Evolutionary conservation across 139 green algal genomes (phyloP).

Genomic region (Bryopsis sp.): DNA sequence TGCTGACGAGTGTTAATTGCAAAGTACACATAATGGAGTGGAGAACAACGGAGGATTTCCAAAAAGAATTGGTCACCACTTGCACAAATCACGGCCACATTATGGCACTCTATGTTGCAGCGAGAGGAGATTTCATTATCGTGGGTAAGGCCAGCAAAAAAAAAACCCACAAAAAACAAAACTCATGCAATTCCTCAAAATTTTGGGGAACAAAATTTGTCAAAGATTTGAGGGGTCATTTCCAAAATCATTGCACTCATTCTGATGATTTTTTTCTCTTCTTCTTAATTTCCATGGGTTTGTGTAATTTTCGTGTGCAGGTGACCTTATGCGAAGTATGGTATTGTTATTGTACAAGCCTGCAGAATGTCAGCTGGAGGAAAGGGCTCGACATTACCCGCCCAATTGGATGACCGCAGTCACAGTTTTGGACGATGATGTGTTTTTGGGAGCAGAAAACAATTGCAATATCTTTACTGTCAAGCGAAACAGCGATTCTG

Average conservation of each 20-base stretch:
- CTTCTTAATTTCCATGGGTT: not conserved
- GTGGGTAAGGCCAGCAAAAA: not conserved
- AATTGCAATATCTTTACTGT: conserved; percentile 81
- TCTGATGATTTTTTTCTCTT: not conserved
- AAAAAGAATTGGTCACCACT: not conserved
- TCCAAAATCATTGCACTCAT: not conserved
- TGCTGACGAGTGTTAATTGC: conserved; percentile 86
- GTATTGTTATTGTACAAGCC: conserved; percentile 69
- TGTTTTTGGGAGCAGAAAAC: conserved; percentile 70
- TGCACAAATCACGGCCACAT: conserved; percentile 20
- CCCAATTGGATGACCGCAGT: conserved; percentile 84
- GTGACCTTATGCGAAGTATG: conserved; percentile 95
- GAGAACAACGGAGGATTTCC: not conserved
- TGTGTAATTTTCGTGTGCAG: conserved; percentile 25
- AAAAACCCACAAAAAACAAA: not conserved
- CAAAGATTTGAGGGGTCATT: no score
- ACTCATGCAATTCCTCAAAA: not conserved
- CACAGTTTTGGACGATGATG: conserved; percentile 82
- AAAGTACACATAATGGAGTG: conserved; percentile 69
- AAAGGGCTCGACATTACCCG: conserved; percentile 68
- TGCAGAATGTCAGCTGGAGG: conserved; percentile 67
- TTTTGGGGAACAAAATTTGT: no score
- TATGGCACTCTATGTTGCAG: conserved; percentile 9
- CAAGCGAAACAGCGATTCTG: conserved; percentile 62
- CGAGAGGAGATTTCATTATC: conserved; percentile 8